These are phyloP conservation scores for Rhodotorula mucilaginosa DNA, from an alignment of 1,284 basidiomycete genomes.

Conservation along the genomic window DNA sequence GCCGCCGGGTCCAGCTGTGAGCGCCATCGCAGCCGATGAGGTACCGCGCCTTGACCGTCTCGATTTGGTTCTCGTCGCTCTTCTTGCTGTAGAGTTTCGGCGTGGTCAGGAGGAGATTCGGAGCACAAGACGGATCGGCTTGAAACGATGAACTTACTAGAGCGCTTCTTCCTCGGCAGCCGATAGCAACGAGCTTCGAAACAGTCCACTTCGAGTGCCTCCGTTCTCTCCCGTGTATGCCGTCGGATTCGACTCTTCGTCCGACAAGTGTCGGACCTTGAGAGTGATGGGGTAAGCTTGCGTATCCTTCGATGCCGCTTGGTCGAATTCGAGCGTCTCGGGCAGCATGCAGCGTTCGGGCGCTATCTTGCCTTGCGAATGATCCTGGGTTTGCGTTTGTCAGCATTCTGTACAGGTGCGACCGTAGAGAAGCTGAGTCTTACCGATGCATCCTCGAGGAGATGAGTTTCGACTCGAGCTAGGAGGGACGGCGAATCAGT, in stretches of 20 bases:
- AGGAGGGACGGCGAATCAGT: background rate
- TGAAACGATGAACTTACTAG: constrained; percentile 7
- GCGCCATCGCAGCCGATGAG: constrained; percentile 66
- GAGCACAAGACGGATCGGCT: background rate
- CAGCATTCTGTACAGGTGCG: background rate
- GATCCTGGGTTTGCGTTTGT: constrained; percentile 8
- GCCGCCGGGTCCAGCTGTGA: constrained; percentile 74
- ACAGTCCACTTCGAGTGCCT: constrained; percentile 37
- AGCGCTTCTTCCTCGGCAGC: constrained; percentile 43
- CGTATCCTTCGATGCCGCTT: constrained; percentile 30
- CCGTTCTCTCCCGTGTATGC: constrained; percentile 22
- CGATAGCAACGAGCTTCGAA: constrained; percentile 38
- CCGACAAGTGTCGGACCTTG: constrained; percentile 43
- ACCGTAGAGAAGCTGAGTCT: background rate
- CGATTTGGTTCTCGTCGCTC: constrained; percentile 41
- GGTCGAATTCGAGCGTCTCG: constrained; percentile 42
- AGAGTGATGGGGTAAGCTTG: constrained; percentile 44
- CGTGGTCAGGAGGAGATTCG: too few species aligned
- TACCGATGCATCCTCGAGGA: constrained; percentile 39
- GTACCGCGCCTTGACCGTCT: constrained; percentile 60
- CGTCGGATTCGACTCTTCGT: constrained; percentile 45
- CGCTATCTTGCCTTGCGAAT: constrained; percentile 31
- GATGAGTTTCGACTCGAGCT: constrained; percentile 42
- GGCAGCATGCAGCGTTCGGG: constrained; percentile 43
- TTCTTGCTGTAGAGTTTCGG: constrained; percentile 8